A percentile compares a stretch with the other conserved stretches of the same genome.
phyloP scores from a whole-genome alignment of 805 yeast genomes.

The Kodamaea neixiangensis region DNA sequence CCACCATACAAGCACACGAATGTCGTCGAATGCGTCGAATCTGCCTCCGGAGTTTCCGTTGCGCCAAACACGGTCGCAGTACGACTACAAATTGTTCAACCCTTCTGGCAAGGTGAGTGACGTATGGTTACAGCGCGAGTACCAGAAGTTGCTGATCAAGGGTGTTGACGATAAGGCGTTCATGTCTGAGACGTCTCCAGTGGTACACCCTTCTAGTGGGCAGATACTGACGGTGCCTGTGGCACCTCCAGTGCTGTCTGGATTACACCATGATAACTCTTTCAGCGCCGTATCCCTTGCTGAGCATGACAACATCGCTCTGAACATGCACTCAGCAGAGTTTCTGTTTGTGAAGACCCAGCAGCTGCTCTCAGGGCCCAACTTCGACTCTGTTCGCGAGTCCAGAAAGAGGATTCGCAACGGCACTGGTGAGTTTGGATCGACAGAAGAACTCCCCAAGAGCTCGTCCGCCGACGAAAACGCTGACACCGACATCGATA shows the following conservation, averaged over 20 bases:
- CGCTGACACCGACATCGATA: conserved; percentile 9
- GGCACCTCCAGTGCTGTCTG: background rate
- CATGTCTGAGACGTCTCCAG: background rate
- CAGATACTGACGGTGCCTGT: background rate
- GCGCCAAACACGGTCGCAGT: conserved; percentile 26
- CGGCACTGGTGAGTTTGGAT: conserved; percentile 15
- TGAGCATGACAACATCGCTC: background rate
- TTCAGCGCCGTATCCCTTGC: background rate
- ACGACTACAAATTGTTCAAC: conserved; percentile 33
- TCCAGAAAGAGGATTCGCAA: conserved; percentile 25
- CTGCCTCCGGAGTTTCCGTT: conserved; percentile 38
- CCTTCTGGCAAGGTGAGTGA: conserved; percentile 35
- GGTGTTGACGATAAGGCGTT: conserved; percentile 8
- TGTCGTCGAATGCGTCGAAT: conserved; percentile 12
- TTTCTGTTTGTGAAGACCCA: background rate
- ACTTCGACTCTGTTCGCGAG: conserved; percentile 18
- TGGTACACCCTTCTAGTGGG: background rate
- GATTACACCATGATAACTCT: background rate
- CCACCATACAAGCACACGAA: background rate
- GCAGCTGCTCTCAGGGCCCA: background rate
- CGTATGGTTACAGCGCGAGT: conserved; percentile 31
- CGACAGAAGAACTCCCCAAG: conserved; percentile 7
- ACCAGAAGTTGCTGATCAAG: conserved; percentile 25
- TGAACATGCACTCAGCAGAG: background rate
- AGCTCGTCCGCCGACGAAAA: conserved; percentile 1